Evolutionary conservation across 352 stramenopile genomes (phyloP).

Genomic region (Blastocystis sp.): DNA sequence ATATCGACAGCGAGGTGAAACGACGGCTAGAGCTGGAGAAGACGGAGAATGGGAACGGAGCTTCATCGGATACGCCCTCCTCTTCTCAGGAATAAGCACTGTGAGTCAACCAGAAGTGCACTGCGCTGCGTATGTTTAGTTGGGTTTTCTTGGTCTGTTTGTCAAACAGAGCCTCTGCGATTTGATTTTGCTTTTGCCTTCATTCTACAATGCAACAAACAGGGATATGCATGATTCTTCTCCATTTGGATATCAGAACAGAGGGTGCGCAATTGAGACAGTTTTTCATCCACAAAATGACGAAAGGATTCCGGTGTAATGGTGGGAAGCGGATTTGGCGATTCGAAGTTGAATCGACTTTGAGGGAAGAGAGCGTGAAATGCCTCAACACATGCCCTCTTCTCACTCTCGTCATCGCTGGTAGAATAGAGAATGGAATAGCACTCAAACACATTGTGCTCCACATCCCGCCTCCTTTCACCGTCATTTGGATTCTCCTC

Average conservation of each 20-base stretch:
- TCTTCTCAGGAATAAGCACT: no score
- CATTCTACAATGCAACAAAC: no score
- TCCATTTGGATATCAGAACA: no score
- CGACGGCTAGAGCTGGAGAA: background rate
- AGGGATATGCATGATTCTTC: no score
- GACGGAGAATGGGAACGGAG: background rate
- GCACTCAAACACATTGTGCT: constrained; percentile 36
- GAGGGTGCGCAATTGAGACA: no score
- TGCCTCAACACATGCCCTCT: background rate
- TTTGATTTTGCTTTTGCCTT: no score
- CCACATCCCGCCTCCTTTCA: background rate
- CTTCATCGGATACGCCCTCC: background rate
- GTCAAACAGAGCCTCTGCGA: no score
- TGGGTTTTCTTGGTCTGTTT: no score
- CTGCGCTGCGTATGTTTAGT: no score
- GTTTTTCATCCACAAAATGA: no score
- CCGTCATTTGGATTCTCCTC: background rate
- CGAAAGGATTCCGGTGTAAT: no score
- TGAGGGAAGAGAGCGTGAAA: constrained; percentile 13
- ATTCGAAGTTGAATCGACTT: background rate
- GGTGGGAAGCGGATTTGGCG: background rate
- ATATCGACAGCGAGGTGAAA: constrained; percentile 27
- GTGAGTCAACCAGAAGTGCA: no score
- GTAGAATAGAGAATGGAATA: background rate
- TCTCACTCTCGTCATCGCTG: background rate